Conservation (phyloP, 208 protist species). For the Acanthamoeba royreba region DNA sequence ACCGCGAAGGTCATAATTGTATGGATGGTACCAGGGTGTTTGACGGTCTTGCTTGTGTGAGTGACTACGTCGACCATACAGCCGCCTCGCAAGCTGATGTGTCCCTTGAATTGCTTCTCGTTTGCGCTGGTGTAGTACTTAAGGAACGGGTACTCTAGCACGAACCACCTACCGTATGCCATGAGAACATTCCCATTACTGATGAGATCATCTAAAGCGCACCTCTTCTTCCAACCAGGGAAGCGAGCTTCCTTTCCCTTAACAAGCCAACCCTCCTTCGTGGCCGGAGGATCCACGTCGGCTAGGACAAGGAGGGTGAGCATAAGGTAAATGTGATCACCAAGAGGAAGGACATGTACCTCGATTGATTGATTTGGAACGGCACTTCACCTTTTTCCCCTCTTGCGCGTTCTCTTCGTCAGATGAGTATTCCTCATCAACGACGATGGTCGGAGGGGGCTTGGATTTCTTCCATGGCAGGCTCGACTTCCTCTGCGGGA, state of each 20-base stretch:
- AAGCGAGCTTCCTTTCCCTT: neutral
- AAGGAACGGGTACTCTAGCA: neutral
- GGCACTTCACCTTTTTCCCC: neutral
- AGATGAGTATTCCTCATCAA: too few species aligned
- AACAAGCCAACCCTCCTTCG: neutral
- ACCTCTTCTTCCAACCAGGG: neutral
- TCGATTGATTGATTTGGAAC: neutral
- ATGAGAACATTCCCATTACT: neutral
- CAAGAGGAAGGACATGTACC: neutral
- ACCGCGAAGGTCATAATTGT: neutral
- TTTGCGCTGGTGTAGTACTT: neutral
- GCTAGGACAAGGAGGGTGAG: neutral
- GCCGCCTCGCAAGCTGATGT: neutral
- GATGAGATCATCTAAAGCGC: neutral
- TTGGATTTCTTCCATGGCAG: too few species aligned
- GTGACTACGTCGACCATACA: neutral
- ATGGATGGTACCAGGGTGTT: neutral
- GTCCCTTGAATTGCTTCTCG: neutral
- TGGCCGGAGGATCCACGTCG: neutral
- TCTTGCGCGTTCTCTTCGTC: neutral
- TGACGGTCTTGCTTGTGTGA: neutral
- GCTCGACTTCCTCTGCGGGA: too few species aligned
- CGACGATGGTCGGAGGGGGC: too few species aligned
- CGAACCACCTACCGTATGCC: neutral
- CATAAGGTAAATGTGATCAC: too few species aligned